A percentile compares a stretch with the other conserved stretches of the same genome.
Evolutionary conservation across 2,329 filamentous ascomycete genomes (phyloP).

Genomic region (Aspergillaceae sp.): DNA sequence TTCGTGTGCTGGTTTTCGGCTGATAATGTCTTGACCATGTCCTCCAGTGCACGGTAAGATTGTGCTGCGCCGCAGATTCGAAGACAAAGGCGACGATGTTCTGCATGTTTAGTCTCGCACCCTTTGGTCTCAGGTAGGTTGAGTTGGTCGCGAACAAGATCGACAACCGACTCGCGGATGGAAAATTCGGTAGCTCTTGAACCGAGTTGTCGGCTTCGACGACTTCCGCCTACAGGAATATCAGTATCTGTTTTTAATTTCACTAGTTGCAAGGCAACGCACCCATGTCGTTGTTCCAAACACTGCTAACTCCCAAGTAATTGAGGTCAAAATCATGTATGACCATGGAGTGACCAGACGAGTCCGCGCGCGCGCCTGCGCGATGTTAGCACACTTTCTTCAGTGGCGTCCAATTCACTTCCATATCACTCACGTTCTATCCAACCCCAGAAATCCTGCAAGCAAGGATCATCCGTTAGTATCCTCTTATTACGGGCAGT

Average conservation of each 20-base stretch:
- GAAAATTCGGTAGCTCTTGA: slow-evolving; percentile 12
- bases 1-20: slow-evolving; percentile 50
- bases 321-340: slow-evolving; percentile 50
- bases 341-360: slow-evolving; percentile 46
- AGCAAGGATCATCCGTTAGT: slow-evolving; percentile 46
- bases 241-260: too few species aligned
- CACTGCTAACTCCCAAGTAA: slow-evolving; percentile 50
- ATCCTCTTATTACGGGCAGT: slow-evolving; percentile 48
- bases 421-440: slow-evolving; percentile 38
- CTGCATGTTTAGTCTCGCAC: slow-evolving; percentile 43
- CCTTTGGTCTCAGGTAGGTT: slow-evolving; percentile 45
- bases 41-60: slow-evolving; percentile 42
- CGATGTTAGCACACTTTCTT: slow-evolving; percentile 6
- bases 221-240: slow-evolving; percentile 20
- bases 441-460: slow-evolving; percentile 53
- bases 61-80: slow-evolving; percentile 52
- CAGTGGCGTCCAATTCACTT: not conserved
- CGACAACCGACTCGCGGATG: slow-evolving; percentile 35
- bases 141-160: slow-evolving; percentile 41
- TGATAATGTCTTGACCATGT: slow-evolving; percentile 44
- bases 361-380: slow-evolving; percentile 32
- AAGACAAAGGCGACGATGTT: slow-evolving; percentile 53
- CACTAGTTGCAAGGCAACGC: slow-evolving; percentile 10
- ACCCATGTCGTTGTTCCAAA: slow-evolving; percentile 52
- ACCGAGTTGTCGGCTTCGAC: slow-evolving; percentile 23